Evolutionary conservation across 805 yeast genomes (phyloP).

Genomic region (Metschnikowia henanensis): DNA sequence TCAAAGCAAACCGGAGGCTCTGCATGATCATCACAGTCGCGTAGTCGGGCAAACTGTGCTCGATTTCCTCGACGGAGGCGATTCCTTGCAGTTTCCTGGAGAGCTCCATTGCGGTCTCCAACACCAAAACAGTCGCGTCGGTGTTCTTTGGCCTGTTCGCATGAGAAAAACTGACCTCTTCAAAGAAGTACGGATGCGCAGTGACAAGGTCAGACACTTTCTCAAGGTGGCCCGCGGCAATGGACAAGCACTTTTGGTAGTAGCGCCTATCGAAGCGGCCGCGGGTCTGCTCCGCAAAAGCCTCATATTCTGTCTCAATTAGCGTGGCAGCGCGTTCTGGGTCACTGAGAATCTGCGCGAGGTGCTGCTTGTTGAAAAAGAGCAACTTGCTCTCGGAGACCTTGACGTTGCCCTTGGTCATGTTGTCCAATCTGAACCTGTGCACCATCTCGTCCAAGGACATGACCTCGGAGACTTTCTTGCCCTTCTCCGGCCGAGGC

Average conservation of each 20-base stretch:
- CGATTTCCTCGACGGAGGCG: conserved; percentile 4
- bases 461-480: conserved; percentile 52
- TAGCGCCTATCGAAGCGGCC: conserved; percentile 26
- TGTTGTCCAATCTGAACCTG: conserved; percentile 61
- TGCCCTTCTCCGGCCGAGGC: conserved; percentile 49
- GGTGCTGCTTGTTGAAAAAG: conserved; percentile 74
- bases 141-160: conserved; percentile 14
- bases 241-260: conserved; percentile 39
- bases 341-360: conserved; percentile 44
- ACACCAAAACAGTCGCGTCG: conserved; percentile 13
- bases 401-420: conserved; percentile 93
- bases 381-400: conserved; percentile 76
- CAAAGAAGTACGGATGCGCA: conserved; percentile 51
- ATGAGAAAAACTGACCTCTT: conserved; percentile 31
- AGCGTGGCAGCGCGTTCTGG: conserved; percentile 35
- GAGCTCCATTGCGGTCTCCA: conserved; percentile 16
- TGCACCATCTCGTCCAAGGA: conserved; percentile 50
- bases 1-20: conserved; percentile 54
- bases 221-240: conserved; percentile 50
- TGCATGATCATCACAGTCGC: conserved; percentile 12
- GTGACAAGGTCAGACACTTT: conserved; percentile 52
- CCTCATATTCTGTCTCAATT: conserved; percentile 30
- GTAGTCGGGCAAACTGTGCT: background rate
- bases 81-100: conserved; percentile 8
- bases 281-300: conserved; percentile 15